These are phyloP conservation scores for Flagelloscypha sp. DNA, from an alignment of 768 basidiomycete genomes.

Conservation along the genomic window DNA sequence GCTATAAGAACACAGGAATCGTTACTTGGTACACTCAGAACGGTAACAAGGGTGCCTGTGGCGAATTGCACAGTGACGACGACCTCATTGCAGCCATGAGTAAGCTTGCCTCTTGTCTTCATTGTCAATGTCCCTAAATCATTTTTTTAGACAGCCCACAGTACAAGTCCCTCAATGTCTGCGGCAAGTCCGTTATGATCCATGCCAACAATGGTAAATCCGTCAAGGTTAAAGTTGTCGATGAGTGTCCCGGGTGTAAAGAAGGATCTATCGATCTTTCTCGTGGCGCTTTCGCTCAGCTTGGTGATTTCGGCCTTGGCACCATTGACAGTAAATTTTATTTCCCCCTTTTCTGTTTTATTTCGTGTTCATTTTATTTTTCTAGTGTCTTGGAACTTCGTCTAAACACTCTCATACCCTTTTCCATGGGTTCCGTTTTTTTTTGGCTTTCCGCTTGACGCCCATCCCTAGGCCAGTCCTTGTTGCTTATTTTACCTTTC, in stretches of 20 bases:
- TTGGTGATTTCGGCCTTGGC: conserved; percentile 46
- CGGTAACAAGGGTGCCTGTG: conserved; percentile 76
- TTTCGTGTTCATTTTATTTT: not conserved
- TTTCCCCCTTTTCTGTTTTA: not conserved
- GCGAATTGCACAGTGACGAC: conserved; percentile 45
- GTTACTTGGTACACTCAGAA: conserved; percentile 67
- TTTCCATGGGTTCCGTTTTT: too few species aligned
- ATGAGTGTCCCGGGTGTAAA: conserved; percentile 75
- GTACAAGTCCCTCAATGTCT: conserved; percentile 21
- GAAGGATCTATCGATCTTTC: conserved; percentile 62
- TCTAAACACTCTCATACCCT: too few species aligned
- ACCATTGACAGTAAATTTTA: conserved; percentile 44
- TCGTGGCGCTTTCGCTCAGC: conserved; percentile 50
- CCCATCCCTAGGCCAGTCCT: too few species aligned
- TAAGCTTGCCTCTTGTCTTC: conserved; percentile 18
- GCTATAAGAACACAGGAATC: conserved; percentile 28
- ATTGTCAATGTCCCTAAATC: not conserved
- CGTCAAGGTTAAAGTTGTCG: conserved; percentile 62
- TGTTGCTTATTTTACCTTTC: too few species aligned
- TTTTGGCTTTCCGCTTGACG: too few species aligned
- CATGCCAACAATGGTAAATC: conserved; percentile 50
- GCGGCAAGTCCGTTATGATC: conserved; percentile 62
- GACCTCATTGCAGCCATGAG: conserved; percentile 59
- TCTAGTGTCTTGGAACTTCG: conserved; percentile 1
- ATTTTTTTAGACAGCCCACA: not conserved